Evolutionary conservation across 2,329 filamentous ascomycete genomes (phyloP), one percentile per base, ranked within the genome.

Genomic region (Penicillium sclerotigenum): DNA sequence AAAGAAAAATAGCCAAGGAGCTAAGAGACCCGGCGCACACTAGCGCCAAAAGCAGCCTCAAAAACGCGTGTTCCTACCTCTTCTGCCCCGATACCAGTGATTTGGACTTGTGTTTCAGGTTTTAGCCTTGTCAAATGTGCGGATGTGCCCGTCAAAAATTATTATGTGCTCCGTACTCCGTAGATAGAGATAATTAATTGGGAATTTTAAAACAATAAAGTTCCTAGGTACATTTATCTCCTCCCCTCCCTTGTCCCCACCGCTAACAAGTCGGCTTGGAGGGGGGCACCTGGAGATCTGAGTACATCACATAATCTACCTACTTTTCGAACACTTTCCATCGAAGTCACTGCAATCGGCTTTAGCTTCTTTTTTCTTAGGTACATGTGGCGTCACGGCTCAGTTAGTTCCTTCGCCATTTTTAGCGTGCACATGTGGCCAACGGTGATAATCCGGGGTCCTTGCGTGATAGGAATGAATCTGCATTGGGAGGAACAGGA

Each of bases 1-100:
- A 48, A 26, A 18, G 40, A 50, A 50, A 52, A 49, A 36, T 5
- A n/a, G 16, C 36, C 10, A 31, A 31, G 18, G 34, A 49, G 58
- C 63, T 55, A 64, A 64, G 61, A 37, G 52, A 45, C 14, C 50
- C 50, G 60, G 57, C 34, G 56, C 29, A 29, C 45, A 57, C 60
- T 65, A 65, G 63, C 54, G 59, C 24, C 47, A 47, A 42, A 36
- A 40, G 29, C 46, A 46, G 59, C 55, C 56, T 65, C 59, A 54
- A 60, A 58, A 65, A 65, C 63, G 63, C 62, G 63, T 65, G 63
- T 65, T 59, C 62, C 28, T 58, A 55, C 45, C 58, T 58, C 54
- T 54, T 56, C 45, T n/a, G 52, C 48, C 38, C 24, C 45, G 41
- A 52, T 53, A 57, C 47, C 36, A n/a, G 57, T 52, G 55, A 54